Conservation (phyloP, 352 stramenopile genomes). For the Globisporangium irregulare region DNA sequence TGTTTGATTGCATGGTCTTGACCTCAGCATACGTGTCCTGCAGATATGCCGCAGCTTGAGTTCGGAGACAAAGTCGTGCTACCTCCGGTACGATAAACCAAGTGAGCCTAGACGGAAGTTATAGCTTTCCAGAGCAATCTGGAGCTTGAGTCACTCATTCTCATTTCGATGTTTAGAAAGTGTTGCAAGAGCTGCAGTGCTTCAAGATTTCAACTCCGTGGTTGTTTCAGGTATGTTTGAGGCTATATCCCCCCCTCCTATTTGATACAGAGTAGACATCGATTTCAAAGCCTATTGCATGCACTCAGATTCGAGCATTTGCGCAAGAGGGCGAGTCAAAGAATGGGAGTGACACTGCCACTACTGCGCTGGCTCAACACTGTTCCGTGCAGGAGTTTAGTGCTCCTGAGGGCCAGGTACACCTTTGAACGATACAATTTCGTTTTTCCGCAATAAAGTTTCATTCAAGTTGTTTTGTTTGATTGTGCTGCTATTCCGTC, state of each 20-base stretch:
- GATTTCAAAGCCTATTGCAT: background rate
- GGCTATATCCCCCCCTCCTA: too few relatives aligned
- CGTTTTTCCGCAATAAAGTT: background rate
- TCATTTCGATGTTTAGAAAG: constrained; percentile 25
- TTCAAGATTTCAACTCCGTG: constrained; percentile 51
- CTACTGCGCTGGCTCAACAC: constrained; percentile 23
- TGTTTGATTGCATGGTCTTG: too few relatives aligned
- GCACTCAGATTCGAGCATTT: constrained; percentile 24
- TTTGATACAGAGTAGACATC: too few relatives aligned
- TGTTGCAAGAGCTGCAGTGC: constrained; percentile 51
- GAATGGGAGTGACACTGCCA: too few relatives aligned
- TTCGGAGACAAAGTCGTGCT: constrained; percentile 69
- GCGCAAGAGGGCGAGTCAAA: background rate
- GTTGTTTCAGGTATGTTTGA: constrained; percentile 39
- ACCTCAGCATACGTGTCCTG: background rate
- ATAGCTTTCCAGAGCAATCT: background rate
- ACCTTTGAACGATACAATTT: background rate
- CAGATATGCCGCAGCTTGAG: constrained; percentile 62
- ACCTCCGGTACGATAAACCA: constrained; percentile 29
- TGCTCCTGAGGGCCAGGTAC: constrained; percentile 39
- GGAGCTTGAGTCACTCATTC: background rate
- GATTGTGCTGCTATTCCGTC: background rate
- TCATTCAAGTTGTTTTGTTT: background rate
- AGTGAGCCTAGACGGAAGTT: background rate
- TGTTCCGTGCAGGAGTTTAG: constrained; percentile 70